Percentiles rank a stretch among this genome's conserved stretches.
These are phyloP conservation scores for Collybia sp. DNA, from an alignment of 768 basidiomycete species.

Conservation along the genomic window DNA sequence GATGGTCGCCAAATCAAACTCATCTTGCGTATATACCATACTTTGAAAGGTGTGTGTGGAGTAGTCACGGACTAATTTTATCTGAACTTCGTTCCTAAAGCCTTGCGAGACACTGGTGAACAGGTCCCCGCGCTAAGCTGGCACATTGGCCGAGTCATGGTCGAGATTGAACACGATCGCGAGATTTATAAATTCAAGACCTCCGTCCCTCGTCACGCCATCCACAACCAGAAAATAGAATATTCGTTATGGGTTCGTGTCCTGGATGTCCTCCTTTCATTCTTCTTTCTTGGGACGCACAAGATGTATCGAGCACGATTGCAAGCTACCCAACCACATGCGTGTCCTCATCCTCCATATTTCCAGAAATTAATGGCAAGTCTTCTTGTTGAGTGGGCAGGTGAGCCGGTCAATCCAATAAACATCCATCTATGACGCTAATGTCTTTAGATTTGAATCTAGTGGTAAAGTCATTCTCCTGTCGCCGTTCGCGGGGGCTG, in stretches of 20 bases:
- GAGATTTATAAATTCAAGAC: not conserved
- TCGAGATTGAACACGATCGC: constrained; percentile 7
- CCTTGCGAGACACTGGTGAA: not conserved
- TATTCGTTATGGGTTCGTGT: constrained; percentile 4
- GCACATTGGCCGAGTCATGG: constrained; percentile 15
- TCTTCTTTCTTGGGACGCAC: constrained; percentile 13
- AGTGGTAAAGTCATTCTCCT: not conserved
- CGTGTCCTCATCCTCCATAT: constrained; percentile 7
- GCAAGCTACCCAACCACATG: constrained; percentile 13
- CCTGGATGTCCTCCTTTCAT: constrained; percentile 7
- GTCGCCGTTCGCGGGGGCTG: not conserved
- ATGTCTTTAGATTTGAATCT: not conserved
- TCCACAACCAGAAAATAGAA: not conserved
- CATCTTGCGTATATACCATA: not conserved
- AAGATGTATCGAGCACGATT: constrained; percentile 13
- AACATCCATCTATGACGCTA: not conserved
- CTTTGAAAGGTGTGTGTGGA: not conserved
- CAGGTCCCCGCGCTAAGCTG: constrained; percentile 4
- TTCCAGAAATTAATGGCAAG: constrained; percentile 14
- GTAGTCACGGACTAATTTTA: not conserved
- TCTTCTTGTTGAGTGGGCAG: constrained; percentile 18
- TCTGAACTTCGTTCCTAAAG: not conserved
- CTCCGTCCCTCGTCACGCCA: not conserved
- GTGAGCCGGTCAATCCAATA: constrained; percentile 6
- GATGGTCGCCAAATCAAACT: not conserved